These are phyloP conservation scores for Crithidia fasciculata DNA, from an alignment of 208 protist genomes.

Conservation along the genomic window DNA sequence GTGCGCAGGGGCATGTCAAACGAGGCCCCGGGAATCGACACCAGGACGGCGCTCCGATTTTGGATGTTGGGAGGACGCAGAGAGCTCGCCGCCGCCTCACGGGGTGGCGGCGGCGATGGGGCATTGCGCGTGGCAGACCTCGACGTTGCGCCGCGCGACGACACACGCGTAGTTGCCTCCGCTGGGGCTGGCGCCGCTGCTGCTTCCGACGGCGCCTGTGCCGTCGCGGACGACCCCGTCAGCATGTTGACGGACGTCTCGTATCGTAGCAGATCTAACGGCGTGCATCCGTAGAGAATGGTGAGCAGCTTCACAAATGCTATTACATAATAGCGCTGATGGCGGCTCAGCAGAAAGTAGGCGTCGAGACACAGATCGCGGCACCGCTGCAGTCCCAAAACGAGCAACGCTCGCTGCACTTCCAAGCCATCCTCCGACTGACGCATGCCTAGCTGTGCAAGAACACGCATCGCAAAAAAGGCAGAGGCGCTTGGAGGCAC, in stretches of 20 bases:
- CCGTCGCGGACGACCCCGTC: not conserved
- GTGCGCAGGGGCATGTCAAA: constrained; percentile 18
- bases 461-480: constrained; percentile 45
- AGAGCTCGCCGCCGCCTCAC: not conserved
- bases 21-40: constrained; percentile 37
- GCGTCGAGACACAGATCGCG: constrained; percentile 56
- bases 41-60: constrained; percentile 13
- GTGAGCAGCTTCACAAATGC: constrained; percentile 50
- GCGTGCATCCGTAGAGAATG: constrained; percentile 30
- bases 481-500: constrained; percentile 24
- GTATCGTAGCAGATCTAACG: constrained; percentile 39
- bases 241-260: constrained; percentile 22
- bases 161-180: constrained; percentile 5
- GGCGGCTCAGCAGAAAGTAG: constrained; percentile 39
- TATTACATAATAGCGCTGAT: constrained; percentile 38
- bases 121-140: not conserved
- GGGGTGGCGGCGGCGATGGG: constrained; percentile 3
- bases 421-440: constrained; percentile 19
- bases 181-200: not conserved
- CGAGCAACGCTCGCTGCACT: constrained; percentile 30
- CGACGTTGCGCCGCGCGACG: not conserved
- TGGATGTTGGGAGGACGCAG: constrained; percentile 14
- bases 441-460: constrained; percentile 29
- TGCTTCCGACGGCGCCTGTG: not conserved
- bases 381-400: constrained; percentile 44